A percentile compares a stretch with the other conserved stretches of the same genome.
Evolutionary conservation across 2,329 filamentous ascomycete species (phyloP).

Genomic region (Biscogniauxia mediterranea): DNA sequence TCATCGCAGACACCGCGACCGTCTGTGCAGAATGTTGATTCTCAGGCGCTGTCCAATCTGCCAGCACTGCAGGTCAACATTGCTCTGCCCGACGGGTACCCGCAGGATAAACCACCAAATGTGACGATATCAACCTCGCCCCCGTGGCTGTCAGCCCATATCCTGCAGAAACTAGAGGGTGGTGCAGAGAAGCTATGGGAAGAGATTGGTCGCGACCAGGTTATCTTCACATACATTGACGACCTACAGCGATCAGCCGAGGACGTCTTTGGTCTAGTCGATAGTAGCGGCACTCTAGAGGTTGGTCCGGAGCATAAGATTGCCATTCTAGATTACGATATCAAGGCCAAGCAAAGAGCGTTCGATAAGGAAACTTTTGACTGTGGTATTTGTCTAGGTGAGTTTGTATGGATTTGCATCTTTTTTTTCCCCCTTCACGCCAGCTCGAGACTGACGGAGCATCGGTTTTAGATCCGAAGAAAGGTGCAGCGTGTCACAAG

Average conservation of each 20-base stretch:
- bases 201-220: constrained; percentile 56
- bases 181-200: constrained; percentile 59
- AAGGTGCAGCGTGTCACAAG: constrained; percentile 75
- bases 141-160: constrained; percentile 53
- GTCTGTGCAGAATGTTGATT: constrained; percentile 32
- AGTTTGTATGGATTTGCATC: constrained; percentile 14
- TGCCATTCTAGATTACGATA: constrained; percentile 74
- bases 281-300: constrained; percentile 46
- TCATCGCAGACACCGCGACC: constrained; percentile 11
- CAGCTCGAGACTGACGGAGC: constrained; percentile 18
- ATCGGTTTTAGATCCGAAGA: constrained; percentile 70
- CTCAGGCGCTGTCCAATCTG: constrained; percentile 54
- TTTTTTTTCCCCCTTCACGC: neutral
- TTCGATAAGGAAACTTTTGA: constrained; percentile 86
- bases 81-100: constrained; percentile 57
- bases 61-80: constrained; percentile 56
- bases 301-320: constrained; percentile 62
- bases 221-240: constrained; percentile 64
- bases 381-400: constrained; percentile 78
- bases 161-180: constrained; percentile 48
- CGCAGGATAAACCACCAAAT: constrained; percentile 48
- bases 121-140: constrained; percentile 53
- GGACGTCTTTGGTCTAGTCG: constrained; percentile 57
- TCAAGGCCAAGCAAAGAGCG: constrained; percentile 66
- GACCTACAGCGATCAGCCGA: constrained; percentile 59